Base-by-base conservation (phyloP, 2,329 filamentous ascomycete genomes). In the Didymella segeticola region DNA sequence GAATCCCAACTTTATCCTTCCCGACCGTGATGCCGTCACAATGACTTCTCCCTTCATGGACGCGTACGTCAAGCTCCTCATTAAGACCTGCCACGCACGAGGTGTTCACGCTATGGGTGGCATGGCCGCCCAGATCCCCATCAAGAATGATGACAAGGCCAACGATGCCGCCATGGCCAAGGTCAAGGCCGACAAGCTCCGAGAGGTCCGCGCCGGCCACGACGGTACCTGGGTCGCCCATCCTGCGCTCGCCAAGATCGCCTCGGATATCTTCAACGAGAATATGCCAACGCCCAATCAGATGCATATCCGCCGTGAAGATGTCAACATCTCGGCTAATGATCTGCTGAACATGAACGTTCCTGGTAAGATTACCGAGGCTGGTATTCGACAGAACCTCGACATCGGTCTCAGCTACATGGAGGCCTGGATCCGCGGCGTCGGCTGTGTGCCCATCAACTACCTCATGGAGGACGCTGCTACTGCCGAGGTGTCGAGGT, bases 11-110 rank as follows among this genome's bases (percentile, higher is more conserved):
- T 98, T 98, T 74, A 87, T 98, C 52, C 88, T 99, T 17, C 95
- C 95, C 23, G 93, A 99, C 77, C 90, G 95, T 58, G 88, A 88
- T 49, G 83, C 86, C 57, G 91, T 99, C 49, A 99, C 95, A 66
- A 98, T 99, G 95, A 98, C 93, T 11, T 89, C 93, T 1, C 95
- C 95, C 11, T 99, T 99, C 80, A 98, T 99, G 95, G 86, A 98
- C 66, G 86, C 95, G 42, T 99, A 99, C 71, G 91, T 98, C 71
- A 96, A 95, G 79, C 87, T 98, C 33, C 86, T 99, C 63, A 97
- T 99, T 79, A 93, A 97, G 84, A 98, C 95, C 52, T 99, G 95
- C 83, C 95, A 99, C 78, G 89, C 88, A 75, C 89, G 95, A 67
- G 92, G 93, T 49, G 95, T 98, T n/a, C 95, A 98, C 78, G 95